Percentiles rank a stretch among this genome's conserved stretches.
Conservation (phyloP, 2,329 filamentous ascomycete genomes). For the Emergomyces africanus region DNA sequence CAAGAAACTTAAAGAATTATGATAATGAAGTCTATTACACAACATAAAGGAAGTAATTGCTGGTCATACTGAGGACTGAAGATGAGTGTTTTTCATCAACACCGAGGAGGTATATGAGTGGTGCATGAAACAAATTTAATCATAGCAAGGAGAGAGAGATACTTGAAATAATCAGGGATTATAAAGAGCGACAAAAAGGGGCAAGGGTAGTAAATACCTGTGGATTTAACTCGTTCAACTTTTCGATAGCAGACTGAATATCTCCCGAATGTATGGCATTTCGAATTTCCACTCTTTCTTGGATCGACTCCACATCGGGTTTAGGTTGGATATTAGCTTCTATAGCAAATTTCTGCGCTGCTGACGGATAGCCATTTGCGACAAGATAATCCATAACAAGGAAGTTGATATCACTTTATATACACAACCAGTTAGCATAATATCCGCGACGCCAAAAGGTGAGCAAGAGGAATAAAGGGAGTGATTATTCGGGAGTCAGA, state of each 20-base stretch:
- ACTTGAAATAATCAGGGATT: constrained; percentile 17
- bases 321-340: constrained; percentile 78
- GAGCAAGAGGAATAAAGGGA: constrained; percentile 3
- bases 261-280: constrained; percentile 74
- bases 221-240: constrained; percentile 79
- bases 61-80: constrained; percentile 83
- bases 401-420: constrained; percentile 75
- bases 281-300: constrained; percentile 68
- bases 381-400: constrained; percentile 95
- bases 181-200: constrained; percentile 7
- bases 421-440: constrained; percentile 19
- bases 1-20: constrained; percentile 2
- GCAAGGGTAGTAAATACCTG: constrained; percentile 52
- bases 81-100: constrained; percentile 73
- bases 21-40: constrained; percentile 7
- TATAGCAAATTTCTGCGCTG: constrained; percentile 82
- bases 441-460: neutral
- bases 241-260: constrained; percentile 72
- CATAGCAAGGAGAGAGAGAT: constrained; percentile 49
- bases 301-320: constrained; percentile 59
- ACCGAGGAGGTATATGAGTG: constrained; percentile 81
- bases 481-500: constrained; percentile 40
- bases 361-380: constrained; percentile 85
- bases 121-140: constrained; percentile 99
- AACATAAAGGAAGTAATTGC: constrained; percentile 13